A percentile compares a stretch with the other conserved stretches of the same genome.
Conservation (phyloP, 2,329 filamentous ascomycete species). For the Xenosphaeropsis pyriputrescens region DNA sequence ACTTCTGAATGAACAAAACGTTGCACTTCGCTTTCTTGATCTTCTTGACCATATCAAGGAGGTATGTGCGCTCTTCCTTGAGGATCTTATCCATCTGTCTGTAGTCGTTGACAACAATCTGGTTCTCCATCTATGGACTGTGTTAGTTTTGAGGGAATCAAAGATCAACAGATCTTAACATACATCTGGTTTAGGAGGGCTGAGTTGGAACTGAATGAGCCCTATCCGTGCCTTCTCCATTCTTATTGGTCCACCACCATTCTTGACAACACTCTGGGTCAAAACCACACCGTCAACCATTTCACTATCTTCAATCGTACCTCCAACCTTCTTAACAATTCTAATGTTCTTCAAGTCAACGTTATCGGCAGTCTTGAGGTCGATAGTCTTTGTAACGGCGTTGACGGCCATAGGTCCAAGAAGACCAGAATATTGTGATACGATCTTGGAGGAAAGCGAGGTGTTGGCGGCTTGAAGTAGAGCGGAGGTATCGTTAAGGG, state of each 20-base stretch:
- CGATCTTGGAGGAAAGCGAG: slow-evolving; percentile 95
- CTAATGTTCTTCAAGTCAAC: slow-evolving; percentile 94
- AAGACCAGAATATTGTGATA: slow-evolving; percentile 89
- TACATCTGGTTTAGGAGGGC: slow-evolving; percentile 92
- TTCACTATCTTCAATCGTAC: slow-evolving; percentile 96
- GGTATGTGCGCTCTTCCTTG: slow-evolving; percentile 95
- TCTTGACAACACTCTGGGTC: slow-evolving; percentile 87
- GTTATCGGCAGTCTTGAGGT: slow-evolving; percentile 88
- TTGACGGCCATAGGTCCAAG: slow-evolving; percentile 98
- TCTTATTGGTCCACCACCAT: slow-evolving; percentile 72
- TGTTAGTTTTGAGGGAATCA: slow-evolving; percentile 5
- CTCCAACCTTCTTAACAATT: slow-evolving; percentile 93
- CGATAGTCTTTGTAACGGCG: slow-evolving; percentile 88
- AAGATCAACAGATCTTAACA: slow-evolving; percentile 14
- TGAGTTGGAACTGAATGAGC: slow-evolving; percentile 96
- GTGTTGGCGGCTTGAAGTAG: slow-evolving; percentile 95
- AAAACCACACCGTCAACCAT: slow-evolving; percentile 90
- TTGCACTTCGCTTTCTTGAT: slow-evolving; percentile 99
- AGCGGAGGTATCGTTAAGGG: slow-evolving; percentile 72
- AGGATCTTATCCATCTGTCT: slow-evolving; percentile 99
- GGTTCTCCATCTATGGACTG: slow-evolving; percentile 77
- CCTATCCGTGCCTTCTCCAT: slow-evolving; percentile 98
- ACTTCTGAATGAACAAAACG: slow-evolving; percentile 95
- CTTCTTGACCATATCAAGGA: slow-evolving; percentile 99
- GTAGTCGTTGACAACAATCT: slow-evolving; percentile 98